Evolutionary conservation across 2,329 filamentous ascomycete genomes (phyloP).

Genomic region (Furcasterigmium furcatum): DNA sequence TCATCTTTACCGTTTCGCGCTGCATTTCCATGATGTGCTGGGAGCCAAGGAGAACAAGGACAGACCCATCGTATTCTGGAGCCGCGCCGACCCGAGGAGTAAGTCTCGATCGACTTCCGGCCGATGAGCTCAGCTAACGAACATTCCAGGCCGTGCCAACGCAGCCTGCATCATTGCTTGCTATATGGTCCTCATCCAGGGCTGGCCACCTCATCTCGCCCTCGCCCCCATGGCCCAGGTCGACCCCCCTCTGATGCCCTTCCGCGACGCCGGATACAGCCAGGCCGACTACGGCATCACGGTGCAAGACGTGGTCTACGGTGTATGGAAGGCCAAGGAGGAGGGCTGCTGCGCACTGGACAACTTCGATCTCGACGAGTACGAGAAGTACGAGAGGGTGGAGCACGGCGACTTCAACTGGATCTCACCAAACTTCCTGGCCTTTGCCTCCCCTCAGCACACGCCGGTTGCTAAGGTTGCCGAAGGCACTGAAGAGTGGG

Average conservation of each 20-base stretch:
- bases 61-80: slow-evolving; percentile 93
- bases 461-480: slow-evolving; percentile 70
- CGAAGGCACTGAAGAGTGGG: slow-evolving; percentile 69
- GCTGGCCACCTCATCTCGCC: slow-evolving; percentile 94
- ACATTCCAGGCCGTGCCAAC: slow-evolving; percentile 74
- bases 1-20: slow-evolving; percentile 93
- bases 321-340: slow-evolving; percentile 98
- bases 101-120: slow-evolving; percentile 32
- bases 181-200: slow-evolving; percentile 98
- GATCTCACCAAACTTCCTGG: slow-evolving; percentile 92
- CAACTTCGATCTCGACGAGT: slow-evolving; percentile 95
- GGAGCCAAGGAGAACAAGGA: slow-evolving; percentile 89
- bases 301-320: slow-evolving; percentile 96
- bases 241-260: slow-evolving; percentile 97
- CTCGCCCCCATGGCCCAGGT: slow-evolving; percentile 94
- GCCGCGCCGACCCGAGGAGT: slow-evolving; percentile 87
- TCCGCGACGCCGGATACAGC: slow-evolving; percentile 96
- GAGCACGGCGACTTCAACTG: slow-evolving; percentile 99
- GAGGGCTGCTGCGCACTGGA: slow-evolving; percentile 87
- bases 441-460: slow-evolving; percentile 92
- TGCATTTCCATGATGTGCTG: slow-evolving; percentile 92
- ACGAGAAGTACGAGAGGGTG: slow-evolving; percentile 91
- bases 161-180: slow-evolving; percentile 92
- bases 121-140: slow-evolving; percentile 16
- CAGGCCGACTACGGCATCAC: slow-evolving; percentile 95